Conservation (phyloP, 768 basidiomycete species). For the Agrocybe pediades region DNA sequence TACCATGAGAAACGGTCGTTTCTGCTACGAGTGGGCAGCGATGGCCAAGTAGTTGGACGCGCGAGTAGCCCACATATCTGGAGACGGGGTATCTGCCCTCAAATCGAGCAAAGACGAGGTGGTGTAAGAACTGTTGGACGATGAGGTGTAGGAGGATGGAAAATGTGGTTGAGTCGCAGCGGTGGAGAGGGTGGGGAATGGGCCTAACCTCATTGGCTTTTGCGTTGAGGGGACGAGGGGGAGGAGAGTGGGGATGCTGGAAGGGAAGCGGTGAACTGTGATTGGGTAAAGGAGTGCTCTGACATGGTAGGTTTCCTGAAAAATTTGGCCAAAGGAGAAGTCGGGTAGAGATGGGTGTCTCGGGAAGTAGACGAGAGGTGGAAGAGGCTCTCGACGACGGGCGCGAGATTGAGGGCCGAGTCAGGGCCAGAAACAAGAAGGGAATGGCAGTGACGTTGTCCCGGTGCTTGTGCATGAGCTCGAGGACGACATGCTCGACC, state of each 20-base stretch:
- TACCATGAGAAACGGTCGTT: too few species aligned
- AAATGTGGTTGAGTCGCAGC: slow-evolving; percentile 60
- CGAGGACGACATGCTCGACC: too few species aligned
- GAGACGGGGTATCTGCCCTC: too few species aligned
- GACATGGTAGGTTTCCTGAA: slow-evolving; percentile 68
- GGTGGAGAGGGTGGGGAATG: slow-evolving; percentile 73
- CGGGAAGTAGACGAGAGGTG: slow-evolving; percentile 71
- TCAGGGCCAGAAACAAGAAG: slow-evolving; percentile 81
- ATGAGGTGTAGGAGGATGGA: too few species aligned
- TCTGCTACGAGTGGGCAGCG: too few species aligned
- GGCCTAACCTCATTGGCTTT: slow-evolving; percentile 91
- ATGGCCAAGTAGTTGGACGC: too few species aligned
- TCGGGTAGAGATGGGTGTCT: slow-evolving; percentile 78
- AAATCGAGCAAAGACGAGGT: too few species aligned
- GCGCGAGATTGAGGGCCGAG: slow-evolving; percentile 79
- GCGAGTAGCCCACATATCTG: too few species aligned
- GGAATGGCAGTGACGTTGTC: slow-evolving; percentile 85
- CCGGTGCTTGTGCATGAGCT: too few species aligned
- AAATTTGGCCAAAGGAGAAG: slow-evolving; percentile 72
- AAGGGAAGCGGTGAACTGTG: slow-evolving; percentile 75
- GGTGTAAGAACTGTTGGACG: too few species aligned
- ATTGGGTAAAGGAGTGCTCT: slow-evolving; percentile 62
- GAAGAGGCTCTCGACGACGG: too few species aligned
- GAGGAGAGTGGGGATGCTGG: slow-evolving; percentile 84
- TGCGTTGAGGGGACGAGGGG: slow-evolving; percentile 84